A percentile compares a stretch with the other conserved stretches of the same genome.
phyloP scores from a whole-genome alignment of 805 yeast species.

The Candida silvicultrix region DNA sequence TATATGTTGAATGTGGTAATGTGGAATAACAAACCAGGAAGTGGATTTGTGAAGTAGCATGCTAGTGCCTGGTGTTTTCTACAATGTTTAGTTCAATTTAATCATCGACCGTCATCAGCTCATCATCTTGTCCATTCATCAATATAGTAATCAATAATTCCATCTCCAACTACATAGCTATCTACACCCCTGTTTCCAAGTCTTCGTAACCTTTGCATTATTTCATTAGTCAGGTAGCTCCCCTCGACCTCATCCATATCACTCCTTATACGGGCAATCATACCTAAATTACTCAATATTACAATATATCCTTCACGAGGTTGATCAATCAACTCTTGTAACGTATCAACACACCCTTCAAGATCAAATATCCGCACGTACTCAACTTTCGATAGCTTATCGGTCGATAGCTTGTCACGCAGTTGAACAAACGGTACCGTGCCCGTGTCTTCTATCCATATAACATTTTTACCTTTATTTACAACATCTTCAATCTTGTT shows the following conservation, averaged over 20 bases:
- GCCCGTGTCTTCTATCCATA: not conserved
- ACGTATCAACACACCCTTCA: not conserved
- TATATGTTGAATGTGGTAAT: too few species aligned
- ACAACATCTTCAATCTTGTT: not conserved
- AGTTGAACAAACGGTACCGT: not conserved
- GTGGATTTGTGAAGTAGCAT: too few species aligned
- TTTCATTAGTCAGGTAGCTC: not conserved
- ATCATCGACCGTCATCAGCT: too few species aligned
- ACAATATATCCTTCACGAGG: not conserved
- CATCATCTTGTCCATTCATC: not conserved
- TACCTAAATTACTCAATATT: not conserved
- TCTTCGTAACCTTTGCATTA: not conserved
- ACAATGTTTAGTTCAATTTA: not conserved
- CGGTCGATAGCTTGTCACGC: not conserved
- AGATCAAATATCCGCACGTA: not conserved
- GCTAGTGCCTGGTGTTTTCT: too few species aligned
- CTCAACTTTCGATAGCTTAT: not conserved
- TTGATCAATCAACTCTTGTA: not conserved
- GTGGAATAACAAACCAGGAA: too few species aligned
- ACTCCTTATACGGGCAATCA: too few species aligned
- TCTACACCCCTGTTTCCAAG: not conserved
- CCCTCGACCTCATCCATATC: not conserved
- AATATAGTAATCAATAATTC: not conserved
- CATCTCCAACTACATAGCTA: not conserved
- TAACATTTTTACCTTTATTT: not conserved